Evolutionary conservation across 2,329 filamentous ascomycete species (phyloP).

Genomic region (Cercospora janseana): DNA sequence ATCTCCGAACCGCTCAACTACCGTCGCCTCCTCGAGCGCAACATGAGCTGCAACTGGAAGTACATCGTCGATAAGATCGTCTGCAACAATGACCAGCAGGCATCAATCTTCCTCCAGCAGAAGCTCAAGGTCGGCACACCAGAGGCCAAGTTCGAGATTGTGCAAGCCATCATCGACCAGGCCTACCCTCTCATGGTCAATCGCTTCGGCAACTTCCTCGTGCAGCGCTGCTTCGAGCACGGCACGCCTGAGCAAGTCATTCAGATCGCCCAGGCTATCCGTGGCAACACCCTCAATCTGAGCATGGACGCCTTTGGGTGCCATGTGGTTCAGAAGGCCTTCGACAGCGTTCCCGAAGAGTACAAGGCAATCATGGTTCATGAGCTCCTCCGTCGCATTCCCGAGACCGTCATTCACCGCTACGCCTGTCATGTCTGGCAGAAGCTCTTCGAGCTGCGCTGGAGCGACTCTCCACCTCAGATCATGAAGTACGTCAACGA

Average conservation of each 20-base stretch:
- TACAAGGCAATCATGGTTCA: slow-evolving; percentile 99
- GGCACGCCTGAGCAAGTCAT: slow-evolving; percentile 92
- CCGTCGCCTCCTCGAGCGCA: slow-evolving; percentile 88
- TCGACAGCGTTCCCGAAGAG: slow-evolving; percentile 94
- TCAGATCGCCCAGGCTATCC: slow-evolving; percentile 89
- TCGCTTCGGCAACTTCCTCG: slow-evolving; percentile 95
- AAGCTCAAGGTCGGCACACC: slow-evolving; percentile 95
- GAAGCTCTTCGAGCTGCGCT: slow-evolving; percentile 96
- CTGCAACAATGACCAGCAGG: slow-evolving; percentile 98
- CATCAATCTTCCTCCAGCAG: slow-evolving; percentile 97
- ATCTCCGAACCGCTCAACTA: slow-evolving; percentile 94
- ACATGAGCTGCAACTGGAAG: slow-evolving; percentile 97
- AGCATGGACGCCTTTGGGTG: slow-evolving; percentile 99
- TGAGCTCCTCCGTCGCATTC: slow-evolving; percentile 89
- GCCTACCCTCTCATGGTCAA: slow-evolving; percentile 97
- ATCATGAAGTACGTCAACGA: slow-evolving; percentile 99
- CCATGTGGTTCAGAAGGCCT: slow-evolving; percentile 97
- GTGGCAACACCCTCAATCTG: slow-evolving; percentile 86
- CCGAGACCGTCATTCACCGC: slow-evolving; percentile 95
- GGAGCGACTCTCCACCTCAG: slow-evolving; percentile 90
- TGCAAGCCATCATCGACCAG: slow-evolving; percentile 91
- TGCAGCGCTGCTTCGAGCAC: slow-evolving; percentile 98
- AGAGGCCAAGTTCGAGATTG: slow-evolving; percentile 96
- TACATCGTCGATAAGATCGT: slow-evolving; percentile 99
- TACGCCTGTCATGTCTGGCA: slow-evolving; percentile 99